Conservation (phyloP, 2,329 filamentous ascomycete genomes). For the Alternaria viburni region DNA sequence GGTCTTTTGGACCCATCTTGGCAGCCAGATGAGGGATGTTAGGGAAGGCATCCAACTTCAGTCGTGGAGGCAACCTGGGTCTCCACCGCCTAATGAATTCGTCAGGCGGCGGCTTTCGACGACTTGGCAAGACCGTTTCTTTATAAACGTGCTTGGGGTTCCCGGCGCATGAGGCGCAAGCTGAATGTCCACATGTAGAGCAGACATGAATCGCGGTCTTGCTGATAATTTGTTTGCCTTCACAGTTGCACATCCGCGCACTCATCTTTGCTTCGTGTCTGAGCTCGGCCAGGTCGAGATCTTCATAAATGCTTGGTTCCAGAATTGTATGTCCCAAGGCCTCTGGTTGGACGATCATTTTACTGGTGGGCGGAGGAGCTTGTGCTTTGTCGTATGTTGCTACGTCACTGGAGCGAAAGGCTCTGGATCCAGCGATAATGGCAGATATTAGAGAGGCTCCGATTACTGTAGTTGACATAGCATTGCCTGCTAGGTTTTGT, state of each 20-base stretch:
- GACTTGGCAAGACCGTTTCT: not conserved
- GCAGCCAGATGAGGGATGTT: not conserved
- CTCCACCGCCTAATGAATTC: slow-evolving; percentile 55
- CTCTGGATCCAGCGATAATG: slow-evolving; percentile 41
- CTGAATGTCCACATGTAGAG: slow-evolving; percentile 60
- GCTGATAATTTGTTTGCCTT: slow-evolving; percentile 54
- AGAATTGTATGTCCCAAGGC: not conserved
- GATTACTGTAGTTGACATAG: slow-evolving; percentile 78
- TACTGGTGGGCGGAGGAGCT: not conserved
- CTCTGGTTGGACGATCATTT: not conserved
- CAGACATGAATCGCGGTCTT: slow-evolving; percentile 56
- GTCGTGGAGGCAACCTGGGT: slow-evolving; percentile 24
- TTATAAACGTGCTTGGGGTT: slow-evolving; percentile 59
- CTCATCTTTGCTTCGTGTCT: slow-evolving; percentile 41
- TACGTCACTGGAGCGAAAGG: no score
- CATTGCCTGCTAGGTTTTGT: slow-evolving; percentile 77
- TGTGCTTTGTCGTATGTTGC: no score
- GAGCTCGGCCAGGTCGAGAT: slow-evolving; percentile 20
- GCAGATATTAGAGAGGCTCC: slow-evolving; percentile 67
- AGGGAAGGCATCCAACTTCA: slow-evolving; percentile 29
- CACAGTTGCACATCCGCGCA: slow-evolving; percentile 63
- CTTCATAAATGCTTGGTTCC: not conserved
- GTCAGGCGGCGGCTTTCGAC: slow-evolving; percentile 47
- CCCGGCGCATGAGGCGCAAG: slow-evolving; percentile 60
- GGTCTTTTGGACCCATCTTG: not conserved